phyloP scores from a whole-genome alignment of 441 rosid genomes.

The Brassica balearica region DNA sequence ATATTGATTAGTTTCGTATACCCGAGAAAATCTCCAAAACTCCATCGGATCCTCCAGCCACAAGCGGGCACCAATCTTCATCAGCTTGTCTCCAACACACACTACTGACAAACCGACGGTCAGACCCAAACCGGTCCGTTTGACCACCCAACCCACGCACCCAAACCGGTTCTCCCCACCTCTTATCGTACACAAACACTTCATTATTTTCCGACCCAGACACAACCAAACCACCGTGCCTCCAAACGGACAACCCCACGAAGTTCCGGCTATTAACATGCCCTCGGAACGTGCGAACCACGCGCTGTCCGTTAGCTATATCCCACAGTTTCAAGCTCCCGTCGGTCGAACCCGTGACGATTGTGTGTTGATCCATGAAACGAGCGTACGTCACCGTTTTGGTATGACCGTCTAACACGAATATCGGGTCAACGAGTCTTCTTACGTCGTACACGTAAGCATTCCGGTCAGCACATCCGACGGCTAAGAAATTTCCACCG shows the following conservation, averaged over 20 bases:
- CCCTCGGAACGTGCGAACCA: conserved; percentile 65
- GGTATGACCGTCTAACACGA: conserved; percentile 60
- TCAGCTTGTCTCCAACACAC: conserved; percentile 79
- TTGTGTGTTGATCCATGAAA: conserved; percentile 51
- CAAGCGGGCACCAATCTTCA: conserved; percentile 63
- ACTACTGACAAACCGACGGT: conserved; percentile 65
- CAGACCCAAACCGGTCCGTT: conserved; percentile 16
- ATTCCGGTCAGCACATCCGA: conserved; percentile 74
- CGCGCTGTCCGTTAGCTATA: conserved; percentile 23
- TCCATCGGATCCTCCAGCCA: conserved; percentile 91
- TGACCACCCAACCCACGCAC: conserved; percentile 48
- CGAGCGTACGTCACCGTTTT: conserved; percentile 75
- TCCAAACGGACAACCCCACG: conserved; percentile 84
- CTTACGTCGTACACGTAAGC: conserved; percentile 76
- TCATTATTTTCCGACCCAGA: conserved; percentile 84
- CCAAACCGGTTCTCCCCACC: conserved; percentile 89
- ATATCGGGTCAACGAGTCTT: conserved; percentile 52
- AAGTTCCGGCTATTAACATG: conserved; percentile 75
- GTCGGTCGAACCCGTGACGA: conserved; percentile 70
- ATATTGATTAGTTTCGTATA: conserved; percentile 43
- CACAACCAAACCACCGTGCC: conserved; percentile 68
- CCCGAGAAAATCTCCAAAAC: conserved; percentile 61
- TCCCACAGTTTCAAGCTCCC: conserved; percentile 80
- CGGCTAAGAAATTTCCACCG: conserved; percentile 57
- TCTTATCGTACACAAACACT: conserved; percentile 75